A percentile compares a stretch with the other conserved stretches of the same genome.
phyloP scores from a whole-genome alignment of 768 basidiomycete species.

The Glaciozyma antarctica region DNA sequence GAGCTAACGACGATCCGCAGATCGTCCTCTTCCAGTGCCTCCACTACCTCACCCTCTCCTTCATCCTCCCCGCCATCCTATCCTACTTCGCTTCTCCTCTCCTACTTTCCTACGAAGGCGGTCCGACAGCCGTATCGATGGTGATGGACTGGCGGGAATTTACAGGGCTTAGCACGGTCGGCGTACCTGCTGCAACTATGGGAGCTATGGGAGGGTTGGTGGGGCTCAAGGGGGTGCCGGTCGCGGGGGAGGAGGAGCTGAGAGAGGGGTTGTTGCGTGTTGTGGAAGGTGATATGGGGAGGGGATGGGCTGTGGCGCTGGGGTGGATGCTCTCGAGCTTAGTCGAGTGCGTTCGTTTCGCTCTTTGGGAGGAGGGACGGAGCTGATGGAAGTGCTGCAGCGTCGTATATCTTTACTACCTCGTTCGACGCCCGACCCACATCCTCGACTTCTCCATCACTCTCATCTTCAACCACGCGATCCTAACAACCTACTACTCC shows the following conservation, averaged over 20 bases:
- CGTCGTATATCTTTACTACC: constrained; percentile 70
- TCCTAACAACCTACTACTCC: constrained; percentile 87
- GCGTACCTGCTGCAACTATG: constrained; percentile 56
- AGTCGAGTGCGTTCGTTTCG: constrained; percentile 60
- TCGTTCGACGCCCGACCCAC: constrained; percentile 82
- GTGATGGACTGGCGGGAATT: constrained; percentile 98
- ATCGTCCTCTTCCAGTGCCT: constrained; percentile 87
- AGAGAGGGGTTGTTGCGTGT: constrained; percentile 11
- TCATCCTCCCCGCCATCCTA: constrained; percentile 73
- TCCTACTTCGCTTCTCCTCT: constrained; percentile 47
- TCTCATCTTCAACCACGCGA: constrained; percentile 78
- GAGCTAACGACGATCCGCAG: constrained; percentile 42
- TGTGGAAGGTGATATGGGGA: constrained; percentile 50
- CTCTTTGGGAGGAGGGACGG: not conserved
- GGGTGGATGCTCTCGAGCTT: constrained; percentile 76
- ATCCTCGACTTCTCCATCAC: constrained; percentile 92
- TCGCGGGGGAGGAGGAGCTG: constrained; percentile 12
- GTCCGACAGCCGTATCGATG: constrained; percentile 51
- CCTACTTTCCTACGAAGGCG: constrained; percentile 37
- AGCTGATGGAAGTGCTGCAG: constrained; percentile 40
- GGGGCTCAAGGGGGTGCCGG: constrained; percentile 58
- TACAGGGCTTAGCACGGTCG: constrained; percentile 70
- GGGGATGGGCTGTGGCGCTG: constrained; percentile 83
- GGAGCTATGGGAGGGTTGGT: constrained; percentile 50
- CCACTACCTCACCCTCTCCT: constrained; percentile 79